Evolutionary conservation across 108 stramenopile genomes (phyloP).

Genomic region (Conticribra weissflogii): DNA sequence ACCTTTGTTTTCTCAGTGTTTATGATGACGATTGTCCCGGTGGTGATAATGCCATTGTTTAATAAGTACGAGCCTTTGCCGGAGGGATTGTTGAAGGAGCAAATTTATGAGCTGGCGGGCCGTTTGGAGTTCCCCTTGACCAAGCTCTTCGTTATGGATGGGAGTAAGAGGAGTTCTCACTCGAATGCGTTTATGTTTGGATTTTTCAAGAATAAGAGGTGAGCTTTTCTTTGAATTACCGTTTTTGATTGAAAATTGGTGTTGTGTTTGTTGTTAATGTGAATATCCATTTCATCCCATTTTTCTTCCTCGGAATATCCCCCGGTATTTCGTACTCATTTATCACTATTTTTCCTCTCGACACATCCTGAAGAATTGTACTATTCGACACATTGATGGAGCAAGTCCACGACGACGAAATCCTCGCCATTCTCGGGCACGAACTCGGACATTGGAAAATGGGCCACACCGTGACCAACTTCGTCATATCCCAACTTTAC

Average conservation of each 20-base stretch:
- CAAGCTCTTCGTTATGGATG: constrained; percentile 97
- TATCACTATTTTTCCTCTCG: not conserved
- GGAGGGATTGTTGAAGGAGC: constrained; percentile 85
- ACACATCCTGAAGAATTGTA: constrained; percentile 87
- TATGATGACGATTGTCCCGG: constrained; percentile 95
- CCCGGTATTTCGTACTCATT: not conserved
- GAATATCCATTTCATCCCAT: not conserved
- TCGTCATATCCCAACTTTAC: constrained; percentile 92
- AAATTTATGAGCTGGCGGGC: constrained; percentile 91
- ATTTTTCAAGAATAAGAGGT: constrained; percentile 93
- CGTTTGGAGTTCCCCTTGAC: constrained; percentile 94
- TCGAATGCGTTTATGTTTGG: constrained; percentile 99
- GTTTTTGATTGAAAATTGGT: not conserved
- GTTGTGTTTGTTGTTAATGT: not conserved
- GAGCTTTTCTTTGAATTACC: not conserved
- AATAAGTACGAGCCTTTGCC: constrained; percentile 96
- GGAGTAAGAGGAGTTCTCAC: constrained; percentile 95
- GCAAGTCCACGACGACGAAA: constrained; percentile 86
- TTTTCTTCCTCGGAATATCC: not conserved
- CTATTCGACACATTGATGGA: constrained; percentile 97
- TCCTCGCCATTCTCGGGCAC: constrained; percentile 94
- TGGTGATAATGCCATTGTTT: constrained; percentile 97
- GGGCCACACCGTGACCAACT: constrained; percentile 95
- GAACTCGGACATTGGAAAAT: constrained; percentile 97
- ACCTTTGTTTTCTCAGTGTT: constrained; percentile 86